These are phyloP conservation scores for Pogostemon cablin DNA, from an alignment of 257 asterid species.

Conservation along the genomic window DNA sequence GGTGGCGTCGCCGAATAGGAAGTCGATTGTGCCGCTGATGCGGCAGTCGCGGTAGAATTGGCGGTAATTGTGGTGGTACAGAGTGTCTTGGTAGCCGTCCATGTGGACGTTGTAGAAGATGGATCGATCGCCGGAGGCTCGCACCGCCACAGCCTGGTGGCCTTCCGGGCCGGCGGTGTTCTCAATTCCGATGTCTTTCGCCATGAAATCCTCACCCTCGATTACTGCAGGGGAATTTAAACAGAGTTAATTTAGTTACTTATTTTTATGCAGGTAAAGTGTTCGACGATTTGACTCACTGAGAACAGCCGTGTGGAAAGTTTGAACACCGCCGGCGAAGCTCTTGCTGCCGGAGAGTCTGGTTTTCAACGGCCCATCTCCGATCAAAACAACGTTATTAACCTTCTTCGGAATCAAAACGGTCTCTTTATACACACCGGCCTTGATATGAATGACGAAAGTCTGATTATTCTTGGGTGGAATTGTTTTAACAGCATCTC, in stretches of 20 bases:
- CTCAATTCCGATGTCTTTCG: slow-evolving; percentile 73
- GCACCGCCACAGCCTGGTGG: slow-evolving; percentile 78
- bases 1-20: slow-evolving; percentile 73
- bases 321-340: slow-evolving; percentile 42
- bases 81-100: slow-evolving; percentile 77
- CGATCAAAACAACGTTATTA: slow-evolving; percentile 54
- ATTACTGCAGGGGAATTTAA: slow-evolving; percentile 40
- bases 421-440: slow-evolving; percentile 58
- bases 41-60: slow-evolving; percentile 71
- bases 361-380: slow-evolving; percentile 68
- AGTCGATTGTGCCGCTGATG: slow-evolving; percentile 80
- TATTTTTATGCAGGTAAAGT: not conserved
- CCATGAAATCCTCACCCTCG: slow-evolving; percentile 61
- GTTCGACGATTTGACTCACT: slow-evolving; percentile 31
- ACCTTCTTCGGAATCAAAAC: slow-evolving; percentile 43
- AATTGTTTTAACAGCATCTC: slow-evolving; percentile 45
- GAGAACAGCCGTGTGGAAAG: slow-evolving; percentile 57
- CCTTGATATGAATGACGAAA: slow-evolving; percentile 52
- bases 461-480: slow-evolving; percentile 40
- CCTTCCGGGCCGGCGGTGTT: slow-evolving; percentile 71
- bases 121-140: slow-evolving; percentile 67
- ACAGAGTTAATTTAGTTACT: not conserved
- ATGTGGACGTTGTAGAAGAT: slow-evolving; percentile 66
- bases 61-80: slow-evolving; percentile 70
- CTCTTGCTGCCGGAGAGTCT: slow-evolving; percentile 50